Evolutionary conservation across 257 asterid genomes (phyloP), one percentile per base, ranked within the genome.

Genomic region (Catharanthus roseus): DNA sequence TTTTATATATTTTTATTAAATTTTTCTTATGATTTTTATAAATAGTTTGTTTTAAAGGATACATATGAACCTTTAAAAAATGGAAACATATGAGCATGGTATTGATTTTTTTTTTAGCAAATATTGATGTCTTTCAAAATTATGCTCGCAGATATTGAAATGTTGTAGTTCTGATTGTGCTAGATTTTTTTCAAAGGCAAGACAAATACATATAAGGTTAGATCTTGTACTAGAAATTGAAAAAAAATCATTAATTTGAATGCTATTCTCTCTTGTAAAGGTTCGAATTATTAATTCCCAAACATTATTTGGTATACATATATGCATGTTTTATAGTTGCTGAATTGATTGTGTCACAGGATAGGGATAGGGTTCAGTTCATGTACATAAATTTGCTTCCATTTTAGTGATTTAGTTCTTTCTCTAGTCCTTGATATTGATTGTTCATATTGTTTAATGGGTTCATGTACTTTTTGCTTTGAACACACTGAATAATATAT

Each of bases 261-360:
- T 23, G 24, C 34, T 4, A 8, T 10, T 3, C 16, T 3, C 16
- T 55, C 12, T 10, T 56, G 36, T 31, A 26, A 10, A 19, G 24
- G 36, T 56, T 56, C 63, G 13, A 56, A 26, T n/a, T 36, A 56
- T 56, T 56, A 26, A 56, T 56, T 56, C 63, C 26, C 63, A 56
- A 56, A 28, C 62, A 55, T 55, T 55, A 56, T 13, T 56, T 13
- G n/a, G 38, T 38, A 38, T 38, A 10, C 11, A 29, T 13, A 12
- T n/a, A 28, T 57, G 9, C 38, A 57, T 57, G 64, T 29, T 24
- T 38, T 29, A 29, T 57, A 57, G 36, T 9, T 57, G 36, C 64
- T 57, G 39, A 57, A 28, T 57, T 57, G 39, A 28, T 57, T 57
- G 38, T 5, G 36, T 57, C 33, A 28, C 64, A 15, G 5, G 31